phyloP scores from a whole-genome alignment of 306 rosid genomes.

The Gastrolobium bilobum region DNA sequence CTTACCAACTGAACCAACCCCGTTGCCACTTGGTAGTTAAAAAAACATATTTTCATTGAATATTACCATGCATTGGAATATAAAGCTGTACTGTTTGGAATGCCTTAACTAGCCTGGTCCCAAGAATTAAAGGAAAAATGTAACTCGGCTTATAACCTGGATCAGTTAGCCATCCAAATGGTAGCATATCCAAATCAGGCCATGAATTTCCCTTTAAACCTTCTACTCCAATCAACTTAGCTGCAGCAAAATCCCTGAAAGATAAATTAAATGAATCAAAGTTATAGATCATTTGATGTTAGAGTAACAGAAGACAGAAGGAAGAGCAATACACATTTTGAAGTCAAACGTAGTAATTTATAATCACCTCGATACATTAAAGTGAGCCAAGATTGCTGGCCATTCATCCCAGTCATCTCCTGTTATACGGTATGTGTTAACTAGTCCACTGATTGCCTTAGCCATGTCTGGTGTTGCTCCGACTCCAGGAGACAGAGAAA shows the following conservation, averaged over 20 bases:
- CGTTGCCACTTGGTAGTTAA: background rate
- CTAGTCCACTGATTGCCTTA: conserved; percentile 56
- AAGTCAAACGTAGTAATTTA: background rate
- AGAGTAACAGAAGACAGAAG: background rate
- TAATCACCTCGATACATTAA: conserved; percentile 67
- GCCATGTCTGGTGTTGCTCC: conserved; percentile 73
- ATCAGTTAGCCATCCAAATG: conserved; percentile 80
- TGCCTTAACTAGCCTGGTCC: background rate
- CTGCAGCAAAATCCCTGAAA: conserved; percentile 67
- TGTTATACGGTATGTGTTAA: conserved; percentile 73
- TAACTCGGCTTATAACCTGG: conserved; percentile 58
- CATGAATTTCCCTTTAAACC: conserved; percentile 77
- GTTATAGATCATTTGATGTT: background rate
- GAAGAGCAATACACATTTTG: background rate
- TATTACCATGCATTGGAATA: background rate
- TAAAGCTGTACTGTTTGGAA: background rate
- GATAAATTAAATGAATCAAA: conserved; percentile 12
- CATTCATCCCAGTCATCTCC: conserved; percentile 89
- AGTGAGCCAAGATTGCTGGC: conserved; percentile 67
- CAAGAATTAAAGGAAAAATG: background rate
- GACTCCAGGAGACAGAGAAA: conserved; percentile 84
- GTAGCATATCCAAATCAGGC: conserved; percentile 91
- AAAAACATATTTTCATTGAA: background rate
- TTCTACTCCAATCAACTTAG: conserved; percentile 64
- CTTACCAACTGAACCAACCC: background rate